Evolutionary conservation across 768 basidiomycete species (phyloP).

Genomic region (Tulasnella sp.): DNA sequence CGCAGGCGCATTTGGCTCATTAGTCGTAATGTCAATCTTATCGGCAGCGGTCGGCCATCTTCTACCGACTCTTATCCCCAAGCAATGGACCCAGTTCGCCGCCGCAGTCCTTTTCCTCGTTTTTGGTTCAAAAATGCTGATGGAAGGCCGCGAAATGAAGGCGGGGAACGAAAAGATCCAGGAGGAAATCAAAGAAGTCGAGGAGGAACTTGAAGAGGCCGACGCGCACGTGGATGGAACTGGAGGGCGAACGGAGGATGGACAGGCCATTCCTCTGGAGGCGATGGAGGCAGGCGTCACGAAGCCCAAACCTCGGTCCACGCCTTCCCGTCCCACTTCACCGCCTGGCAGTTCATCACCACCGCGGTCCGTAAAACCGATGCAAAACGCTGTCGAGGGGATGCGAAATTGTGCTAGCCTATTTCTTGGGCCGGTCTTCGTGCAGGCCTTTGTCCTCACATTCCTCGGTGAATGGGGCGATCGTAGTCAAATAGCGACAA

Average conservation of each 20-base stretch:
- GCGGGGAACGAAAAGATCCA: conserved; percentile 67
- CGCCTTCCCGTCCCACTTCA: background rate
- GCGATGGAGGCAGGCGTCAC: conserved; percentile 57
- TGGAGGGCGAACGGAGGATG: conserved; percentile 23
- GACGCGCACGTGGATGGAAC: conserved; percentile 34
- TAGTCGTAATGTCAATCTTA: conserved; percentile 87
- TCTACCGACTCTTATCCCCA: conserved; percentile 73
- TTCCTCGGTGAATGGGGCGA: conserved; percentile 99
- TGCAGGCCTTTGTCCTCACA: conserved; percentile 87
- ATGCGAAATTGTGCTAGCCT: conserved; percentile 72
- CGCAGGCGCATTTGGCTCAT: conserved; percentile 72
- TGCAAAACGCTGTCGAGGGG: conserved; percentile 38
- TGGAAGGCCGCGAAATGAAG: conserved; percentile 74
- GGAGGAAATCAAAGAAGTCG: conserved; percentile 94
- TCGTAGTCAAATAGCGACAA: conserved; percentile 92
- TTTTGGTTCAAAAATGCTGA: conserved; percentile 82
- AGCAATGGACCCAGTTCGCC: conserved; percentile 51
- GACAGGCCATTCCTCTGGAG: conserved; percentile 50
- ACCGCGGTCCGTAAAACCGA: background rate
- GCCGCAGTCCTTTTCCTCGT: conserved; percentile 79
- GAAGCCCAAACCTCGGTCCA: background rate
- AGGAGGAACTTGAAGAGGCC: conserved; percentile 82
- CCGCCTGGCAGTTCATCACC: background rate
- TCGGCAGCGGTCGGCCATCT: conserved; percentile 90
- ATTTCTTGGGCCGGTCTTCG: conserved; percentile 84